Percentiles rank a stretch among this genome's conserved stretches.
Conservation (phyloP, 176 grass and related monocot species). For the Phyllostachys edulis region DNA sequence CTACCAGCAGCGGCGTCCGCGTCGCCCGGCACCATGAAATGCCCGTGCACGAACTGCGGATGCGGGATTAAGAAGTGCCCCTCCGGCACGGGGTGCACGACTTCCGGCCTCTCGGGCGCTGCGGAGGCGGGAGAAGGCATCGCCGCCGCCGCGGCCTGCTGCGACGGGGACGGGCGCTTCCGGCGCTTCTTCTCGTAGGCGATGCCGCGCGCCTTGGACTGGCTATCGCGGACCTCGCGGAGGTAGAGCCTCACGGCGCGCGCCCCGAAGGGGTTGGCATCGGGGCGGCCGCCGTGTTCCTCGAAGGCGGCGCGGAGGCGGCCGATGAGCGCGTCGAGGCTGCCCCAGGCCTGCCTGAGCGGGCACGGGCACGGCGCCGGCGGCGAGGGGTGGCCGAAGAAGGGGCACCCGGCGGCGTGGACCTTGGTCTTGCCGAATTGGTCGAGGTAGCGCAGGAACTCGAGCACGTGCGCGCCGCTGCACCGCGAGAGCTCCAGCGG, state of each 20-base stretch:
- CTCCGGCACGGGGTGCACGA: neutral
- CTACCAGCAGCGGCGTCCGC: neutral
- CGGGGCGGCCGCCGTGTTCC: slow-evolving; percentile 68
- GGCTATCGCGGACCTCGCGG: slow-evolving; percentile 58
- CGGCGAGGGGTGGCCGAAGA: slow-evolving; percentile 71
- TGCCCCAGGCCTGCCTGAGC: slow-evolving; percentile 68
- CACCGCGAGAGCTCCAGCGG: slow-evolving; percentile 67
- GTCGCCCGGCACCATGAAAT: slow-evolving; percentile 30
- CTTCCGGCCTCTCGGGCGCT: neutral
- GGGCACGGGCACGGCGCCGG: slow-evolving; percentile 68
- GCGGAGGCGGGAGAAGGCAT: neutral
- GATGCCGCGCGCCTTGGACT: slow-evolving; percentile 63
- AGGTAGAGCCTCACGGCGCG: slow-evolving; percentile 73
- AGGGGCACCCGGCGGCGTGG: slow-evolving; percentile 54
- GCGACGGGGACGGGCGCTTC: slow-evolving; percentile 41
- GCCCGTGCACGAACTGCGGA: slow-evolving; percentile 50
- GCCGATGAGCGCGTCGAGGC: slow-evolving; percentile 76
- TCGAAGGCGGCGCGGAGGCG: slow-evolving; percentile 84
- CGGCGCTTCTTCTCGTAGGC: slow-evolving; percentile 68
- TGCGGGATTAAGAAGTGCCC: slow-evolving; percentile 50
- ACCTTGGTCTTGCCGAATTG: slow-evolving; percentile 91
- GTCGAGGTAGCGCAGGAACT: slow-evolving; percentile 81
- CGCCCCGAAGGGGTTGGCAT: slow-evolving; percentile 71
- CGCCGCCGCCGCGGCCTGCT: neutral
- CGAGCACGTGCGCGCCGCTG: slow-evolving; percentile 80